A percentile compares a stretch with the other conserved stretches of the same genome.
phyloP scores from a whole-genome alignment of 2,329 filamentous ascomycete genomes.

The Botrytis sinoallii region DNA sequence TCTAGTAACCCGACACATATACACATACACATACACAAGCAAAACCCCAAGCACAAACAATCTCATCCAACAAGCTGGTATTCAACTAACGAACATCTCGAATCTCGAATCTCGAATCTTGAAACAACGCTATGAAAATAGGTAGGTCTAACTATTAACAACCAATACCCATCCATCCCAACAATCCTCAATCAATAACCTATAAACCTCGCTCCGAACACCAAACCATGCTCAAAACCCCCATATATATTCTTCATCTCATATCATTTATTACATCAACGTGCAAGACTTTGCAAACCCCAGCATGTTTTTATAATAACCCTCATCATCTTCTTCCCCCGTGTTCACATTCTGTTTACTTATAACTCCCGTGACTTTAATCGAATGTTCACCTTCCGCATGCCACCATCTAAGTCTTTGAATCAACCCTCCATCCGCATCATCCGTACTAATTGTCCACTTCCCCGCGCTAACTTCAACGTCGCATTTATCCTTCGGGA shows the following conservation, averaged over 20 bases:
- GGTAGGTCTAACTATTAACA: background rate
- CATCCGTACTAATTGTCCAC: constrained; percentile 78
- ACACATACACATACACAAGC: background rate
- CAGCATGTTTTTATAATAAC: constrained; percentile 67
- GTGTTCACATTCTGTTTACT: constrained; percentile 55
- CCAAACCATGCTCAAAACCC: background rate
- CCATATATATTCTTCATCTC: background rate
- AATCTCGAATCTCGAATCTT: background rate
- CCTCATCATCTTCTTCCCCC: constrained; percentile 60
- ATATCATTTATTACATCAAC: constrained; percentile 44
- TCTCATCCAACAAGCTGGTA: background rate
- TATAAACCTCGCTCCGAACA: background rate
- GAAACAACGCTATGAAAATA: background rate
- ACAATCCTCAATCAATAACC: background rate
- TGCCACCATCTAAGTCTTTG: constrained; percentile 94
- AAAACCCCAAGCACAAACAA: background rate
- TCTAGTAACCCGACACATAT: too few species aligned
- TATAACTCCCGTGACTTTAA: constrained; percentile 73
- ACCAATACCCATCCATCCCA: background rate
- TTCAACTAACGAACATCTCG: background rate
- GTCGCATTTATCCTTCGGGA: constrained; percentile 68
- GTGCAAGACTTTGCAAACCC: constrained; percentile 49
- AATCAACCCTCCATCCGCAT: constrained; percentile 64
- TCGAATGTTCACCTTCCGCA: constrained; percentile 73
- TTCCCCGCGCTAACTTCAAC: constrained; percentile 82